phyloP scores from a whole-genome alignment of 768 basidiomycete species.

The Amanita brunnescens region DNA sequence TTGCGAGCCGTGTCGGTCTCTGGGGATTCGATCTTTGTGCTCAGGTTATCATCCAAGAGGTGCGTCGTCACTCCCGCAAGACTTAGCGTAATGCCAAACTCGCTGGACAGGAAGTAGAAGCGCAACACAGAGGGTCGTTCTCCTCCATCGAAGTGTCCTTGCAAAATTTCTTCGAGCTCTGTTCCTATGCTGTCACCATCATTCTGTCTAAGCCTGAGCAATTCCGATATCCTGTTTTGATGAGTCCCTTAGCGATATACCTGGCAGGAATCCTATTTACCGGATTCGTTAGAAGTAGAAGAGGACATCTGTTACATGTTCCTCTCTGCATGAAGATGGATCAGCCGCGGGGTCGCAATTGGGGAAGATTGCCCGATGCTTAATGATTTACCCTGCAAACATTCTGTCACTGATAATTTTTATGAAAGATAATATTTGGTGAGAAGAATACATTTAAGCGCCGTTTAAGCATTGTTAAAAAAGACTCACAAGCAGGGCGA shows the following conservation, averaged over 20 bases:
- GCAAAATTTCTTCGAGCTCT: slow-evolving; percentile 21
- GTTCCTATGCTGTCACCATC: slow-evolving; percentile 17
- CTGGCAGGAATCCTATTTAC: slow-evolving; percentile 13
- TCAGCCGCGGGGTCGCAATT: background rate
- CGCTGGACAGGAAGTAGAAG: slow-evolving; percentile 14
- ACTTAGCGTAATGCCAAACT: too few relatives aligned
- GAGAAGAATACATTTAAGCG: too few relatives aligned
- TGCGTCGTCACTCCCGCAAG: background rate
- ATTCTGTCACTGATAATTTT: slow-evolving; percentile 4
- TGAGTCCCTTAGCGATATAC: slow-evolving; percentile 13
- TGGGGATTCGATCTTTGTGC: slow-evolving; percentile 23
- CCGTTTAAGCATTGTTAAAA: too few relatives aligned
- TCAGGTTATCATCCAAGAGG: slow-evolving; percentile 20
- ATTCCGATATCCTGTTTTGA: slow-evolving; percentile 17
- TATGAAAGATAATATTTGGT: too few relatives aligned
- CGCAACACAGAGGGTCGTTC: slow-evolving; percentile 15
- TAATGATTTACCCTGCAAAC: slow-evolving; percentile 16
- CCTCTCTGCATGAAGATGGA: slow-evolving; percentile 4
- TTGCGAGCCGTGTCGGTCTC: slow-evolving; percentile 19
- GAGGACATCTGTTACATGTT: slow-evolving; percentile 18
- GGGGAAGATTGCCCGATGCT: slow-evolving; percentile 3
- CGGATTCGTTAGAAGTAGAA: slow-evolving; percentile 15
- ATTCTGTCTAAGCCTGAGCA: slow-evolving; percentile 19
- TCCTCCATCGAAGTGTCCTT: slow-evolving; percentile 19
- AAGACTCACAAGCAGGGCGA: too few relatives aligned